Conservation (phyloP, 1,139 yeast genomes). For the Taiozyma sp. region DNA sequence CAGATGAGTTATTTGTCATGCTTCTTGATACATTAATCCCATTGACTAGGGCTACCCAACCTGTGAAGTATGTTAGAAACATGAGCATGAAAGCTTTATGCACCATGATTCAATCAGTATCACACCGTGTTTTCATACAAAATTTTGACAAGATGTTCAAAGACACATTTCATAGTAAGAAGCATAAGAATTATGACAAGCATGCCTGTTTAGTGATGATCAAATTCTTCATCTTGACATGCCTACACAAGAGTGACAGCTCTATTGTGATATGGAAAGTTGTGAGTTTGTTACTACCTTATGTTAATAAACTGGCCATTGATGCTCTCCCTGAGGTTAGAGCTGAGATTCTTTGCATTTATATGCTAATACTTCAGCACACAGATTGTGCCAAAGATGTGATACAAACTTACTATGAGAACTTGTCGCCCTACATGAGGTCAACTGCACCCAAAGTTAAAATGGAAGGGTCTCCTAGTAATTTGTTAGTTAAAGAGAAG, state of each 20-base stretch:
- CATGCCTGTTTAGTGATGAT: constrained; percentile 19
- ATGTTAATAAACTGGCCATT: constrained; percentile 3
- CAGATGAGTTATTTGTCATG: constrained; percentile 9
- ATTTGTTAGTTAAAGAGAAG: not conserved
- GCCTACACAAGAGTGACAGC: constrained; percentile 7
- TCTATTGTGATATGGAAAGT: not conserved
- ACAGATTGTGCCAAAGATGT: not conserved
- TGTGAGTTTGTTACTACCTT: not conserved
- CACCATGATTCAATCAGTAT: constrained; percentile 20
- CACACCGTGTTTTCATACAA: constrained; percentile 11
- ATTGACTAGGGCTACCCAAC: constrained; percentile 16
- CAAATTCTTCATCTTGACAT: constrained; percentile 16
- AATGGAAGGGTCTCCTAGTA: not conserved
- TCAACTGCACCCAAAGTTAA: not conserved
- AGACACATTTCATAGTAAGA: constrained; percentile 9
- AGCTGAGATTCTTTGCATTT: not conserved
- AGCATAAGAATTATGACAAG: constrained; percentile 17
- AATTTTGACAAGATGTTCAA: constrained; percentile 16
- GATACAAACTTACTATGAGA: not conserved
- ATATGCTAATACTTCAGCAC: not conserved
- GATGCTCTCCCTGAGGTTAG: not conserved
- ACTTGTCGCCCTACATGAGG: not conserved
- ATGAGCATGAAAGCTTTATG: constrained; percentile 20
- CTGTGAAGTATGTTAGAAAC: constrained; percentile 10
- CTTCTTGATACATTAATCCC: constrained; percentile 19